Conservation (phyloP, 2,329 filamentous ascomycete genomes). For the Fusarium burgessii region DNA sequence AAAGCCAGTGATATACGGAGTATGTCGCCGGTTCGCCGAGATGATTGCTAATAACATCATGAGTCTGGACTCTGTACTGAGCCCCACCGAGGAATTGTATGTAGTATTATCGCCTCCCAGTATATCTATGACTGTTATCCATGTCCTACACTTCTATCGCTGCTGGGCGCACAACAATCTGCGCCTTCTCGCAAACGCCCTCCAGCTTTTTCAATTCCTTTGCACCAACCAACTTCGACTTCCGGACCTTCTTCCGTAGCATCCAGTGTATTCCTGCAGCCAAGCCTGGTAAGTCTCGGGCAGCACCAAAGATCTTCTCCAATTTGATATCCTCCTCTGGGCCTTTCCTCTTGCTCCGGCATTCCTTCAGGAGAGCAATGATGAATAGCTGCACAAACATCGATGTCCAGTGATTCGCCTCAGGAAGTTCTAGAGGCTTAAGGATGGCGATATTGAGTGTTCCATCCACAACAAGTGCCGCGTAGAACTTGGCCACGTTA, state of each 20-base stretch:
- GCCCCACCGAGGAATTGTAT: not conserved
- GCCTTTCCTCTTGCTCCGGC: slow-evolving; percentile 57
- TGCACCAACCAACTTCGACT: slow-evolving; percentile 66
- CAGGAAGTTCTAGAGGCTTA: slow-evolving; percentile 81
- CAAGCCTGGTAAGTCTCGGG: slow-evolving; percentile 74
- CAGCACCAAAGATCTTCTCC: slow-evolving; percentile 73
- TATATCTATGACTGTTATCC: not conserved
- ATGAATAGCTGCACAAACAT: slow-evolving; percentile 85
- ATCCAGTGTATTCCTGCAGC: slow-evolving; percentile 83
- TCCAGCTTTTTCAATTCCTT: slow-evolving; percentile 62
- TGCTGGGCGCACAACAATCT: slow-evolving; percentile 45
- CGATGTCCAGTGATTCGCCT: slow-evolving; percentile 79
- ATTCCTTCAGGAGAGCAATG: slow-evolving; percentile 78
- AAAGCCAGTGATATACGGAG: slow-evolving; percentile 17
- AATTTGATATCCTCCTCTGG: slow-evolving; percentile 68
- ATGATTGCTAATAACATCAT: slow-evolving; percentile 4
- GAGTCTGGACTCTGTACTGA: not conserved
- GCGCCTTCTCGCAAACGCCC: slow-evolving; percentile 51
- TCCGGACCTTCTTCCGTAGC: slow-evolving; percentile 78
- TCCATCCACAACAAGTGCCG: slow-evolving; percentile 61
- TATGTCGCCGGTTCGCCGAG: slow-evolving; percentile 15
- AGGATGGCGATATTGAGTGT: slow-evolving; percentile 62
- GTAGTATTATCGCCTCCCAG: slow-evolving; percentile 3
- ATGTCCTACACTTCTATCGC: slow-evolving; percentile 26
- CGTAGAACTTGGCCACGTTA: slow-evolving; percentile 67